Evolutionary conservation across 2,329 filamentous ascomycete genomes (phyloP).

Genomic region (Chalara sp.): DNA sequence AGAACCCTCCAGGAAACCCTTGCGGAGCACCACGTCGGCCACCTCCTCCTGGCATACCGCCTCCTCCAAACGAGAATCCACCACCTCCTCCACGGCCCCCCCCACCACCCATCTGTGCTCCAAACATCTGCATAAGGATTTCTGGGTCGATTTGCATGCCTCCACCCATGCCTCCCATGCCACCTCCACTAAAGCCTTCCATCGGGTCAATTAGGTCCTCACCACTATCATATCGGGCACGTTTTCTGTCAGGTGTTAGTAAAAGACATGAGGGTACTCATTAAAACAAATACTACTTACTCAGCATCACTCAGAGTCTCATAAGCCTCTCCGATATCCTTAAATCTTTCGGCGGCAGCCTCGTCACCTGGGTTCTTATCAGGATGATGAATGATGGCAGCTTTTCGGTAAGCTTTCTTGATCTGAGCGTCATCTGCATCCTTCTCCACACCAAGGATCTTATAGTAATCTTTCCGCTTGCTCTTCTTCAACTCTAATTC

Average conservation of each 20-base stretch:
- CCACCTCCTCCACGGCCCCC: slow-evolving; percentile 45
- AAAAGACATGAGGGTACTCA: slow-evolving; percentile 1
- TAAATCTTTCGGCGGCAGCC: slow-evolving; percentile 84
- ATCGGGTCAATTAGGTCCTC: slow-evolving; percentile 83
- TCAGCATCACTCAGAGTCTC: slow-evolving; percentile 91
- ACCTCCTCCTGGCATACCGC: slow-evolving; percentile 38
- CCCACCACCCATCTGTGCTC: slow-evolving; percentile 25
- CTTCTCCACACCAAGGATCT: slow-evolving; percentile 86
- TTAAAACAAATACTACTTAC: slow-evolving; percentile 45
- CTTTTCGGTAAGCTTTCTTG: slow-evolving; percentile 94
- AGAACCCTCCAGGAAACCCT: slow-evolving; percentile 47
- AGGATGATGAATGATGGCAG: slow-evolving; percentile 90
- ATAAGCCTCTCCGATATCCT: slow-evolving; percentile 96
- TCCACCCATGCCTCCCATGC: slow-evolving; percentile 48
- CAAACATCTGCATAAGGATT: slow-evolving; percentile 29
- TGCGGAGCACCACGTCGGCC: slow-evolving; percentile 25
- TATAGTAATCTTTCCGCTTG: slow-evolving; percentile 97
- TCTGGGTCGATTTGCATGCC: slow-evolving; percentile 34
- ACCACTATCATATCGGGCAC: slow-evolving; percentile 83
- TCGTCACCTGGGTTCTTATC: slow-evolving; percentile 94
- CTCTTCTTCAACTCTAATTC: slow-evolving; percentile 97
- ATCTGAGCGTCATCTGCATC: slow-evolving; percentile 77
- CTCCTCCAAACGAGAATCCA: slow-evolving; percentile 39
- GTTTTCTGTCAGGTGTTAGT: slow-evolving; percentile 57
- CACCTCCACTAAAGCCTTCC: slow-evolving; percentile 63